A percentile compares a stretch with the other conserved stretches of the same genome.
Evolutionary conservation across 2,329 filamentous ascomycete species (phyloP).

Genomic region (Purpureocillium takamizusanense): DNA sequence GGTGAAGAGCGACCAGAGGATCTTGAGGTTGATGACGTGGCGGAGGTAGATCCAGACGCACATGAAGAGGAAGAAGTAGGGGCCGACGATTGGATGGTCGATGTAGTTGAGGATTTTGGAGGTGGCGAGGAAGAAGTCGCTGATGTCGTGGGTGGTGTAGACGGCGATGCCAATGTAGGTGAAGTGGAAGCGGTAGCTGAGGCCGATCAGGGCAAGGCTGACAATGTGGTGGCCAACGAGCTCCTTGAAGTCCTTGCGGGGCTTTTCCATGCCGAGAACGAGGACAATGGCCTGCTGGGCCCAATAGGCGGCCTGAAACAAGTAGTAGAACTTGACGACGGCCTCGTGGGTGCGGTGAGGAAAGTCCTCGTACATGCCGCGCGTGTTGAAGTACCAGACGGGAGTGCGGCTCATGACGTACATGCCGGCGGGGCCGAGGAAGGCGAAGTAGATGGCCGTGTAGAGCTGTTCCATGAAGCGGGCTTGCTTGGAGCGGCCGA

Average conservation of each 20-base stretch:
- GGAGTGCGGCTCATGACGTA: conserved; percentile 89
- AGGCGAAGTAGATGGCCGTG: conserved; percentile 79
- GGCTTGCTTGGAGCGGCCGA: conserved; percentile 70
- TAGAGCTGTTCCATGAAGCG: conserved; percentile 97
- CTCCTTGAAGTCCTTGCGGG: conserved; percentile 90
- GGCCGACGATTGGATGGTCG: conserved; percentile 66
- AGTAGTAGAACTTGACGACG: conserved; percentile 88
- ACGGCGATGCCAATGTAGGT: conserved; percentile 90
- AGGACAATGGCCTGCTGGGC: conserved; percentile 87
- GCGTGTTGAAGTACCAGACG: conserved; percentile 92
- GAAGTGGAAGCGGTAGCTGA: conserved; percentile 94
- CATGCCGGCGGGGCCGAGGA: conserved; percentile 75
- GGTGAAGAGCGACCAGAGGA: conserved; percentile 66
- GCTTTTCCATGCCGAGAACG: conserved; percentile 81
- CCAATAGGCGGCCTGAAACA: conserved; percentile 94
- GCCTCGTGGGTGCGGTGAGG: conserved; percentile 75
- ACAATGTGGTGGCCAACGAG: conserved; percentile 87
- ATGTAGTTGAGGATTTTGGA: conserved; percentile 91
- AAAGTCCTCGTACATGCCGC: conserved; percentile 81
- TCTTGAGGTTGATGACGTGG: conserved; percentile 73
- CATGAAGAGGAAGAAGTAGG: conserved; percentile 80
- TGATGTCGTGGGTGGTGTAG: conserved; percentile 90
- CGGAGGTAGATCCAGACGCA: conserved; percentile 81
- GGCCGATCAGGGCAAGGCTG: conserved; percentile 70
- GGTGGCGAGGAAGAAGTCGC: conserved; percentile 90